Base-by-base conservation (phyloP, 345 rosid genomes). In the Eutrema japonicum region DNA sequence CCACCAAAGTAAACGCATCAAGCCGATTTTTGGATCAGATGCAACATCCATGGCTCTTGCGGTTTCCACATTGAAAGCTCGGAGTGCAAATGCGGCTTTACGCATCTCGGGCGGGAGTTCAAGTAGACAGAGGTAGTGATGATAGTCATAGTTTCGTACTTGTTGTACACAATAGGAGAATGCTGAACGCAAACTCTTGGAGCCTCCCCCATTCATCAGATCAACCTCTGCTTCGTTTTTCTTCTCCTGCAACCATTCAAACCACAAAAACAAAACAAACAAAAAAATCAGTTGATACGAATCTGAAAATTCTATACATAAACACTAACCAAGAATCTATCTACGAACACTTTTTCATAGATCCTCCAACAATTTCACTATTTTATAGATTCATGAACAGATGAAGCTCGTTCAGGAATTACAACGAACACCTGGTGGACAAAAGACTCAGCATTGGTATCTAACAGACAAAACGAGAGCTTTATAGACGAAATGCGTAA, bases 1-100 rank as follows among this genome's bases (percentile, higher is more conserved):
- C 98, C 98, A 89, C 98, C 98, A 91, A 13, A 91, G 78, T 45
- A 94, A 86, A 41, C 95, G 89, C 97, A 89, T 91, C 33, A 94
- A 89, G 8, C 97, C 98, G 42, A 94, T 88, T 50, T 79, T 87
- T 59, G 96, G 93, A 78, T 94, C 95, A 53, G 98, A 94, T 57
- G 98, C 91, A 64, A 91, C 83, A 71, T 94, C 98, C 90, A 89
- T 87, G 29, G 98, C 98, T 85, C 83, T 88, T 53, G 98, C 85
- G 13, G 96, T 89, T 80, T 94, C 98, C 14, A 94, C 87, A 66
- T 94, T 91, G 82, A 94, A 87, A n/a, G 98, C 89, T 0, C 93
- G 87, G 64, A 94, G 90, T 27, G 95, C 93, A 59, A 94, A 94
- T n/a, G 97, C 93, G 33, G 95, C 84, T 85, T 89, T 91, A 48